phyloP scores from a whole-genome alignment of 176 grass and related monocot species.

The Avena atlantica region DNA sequence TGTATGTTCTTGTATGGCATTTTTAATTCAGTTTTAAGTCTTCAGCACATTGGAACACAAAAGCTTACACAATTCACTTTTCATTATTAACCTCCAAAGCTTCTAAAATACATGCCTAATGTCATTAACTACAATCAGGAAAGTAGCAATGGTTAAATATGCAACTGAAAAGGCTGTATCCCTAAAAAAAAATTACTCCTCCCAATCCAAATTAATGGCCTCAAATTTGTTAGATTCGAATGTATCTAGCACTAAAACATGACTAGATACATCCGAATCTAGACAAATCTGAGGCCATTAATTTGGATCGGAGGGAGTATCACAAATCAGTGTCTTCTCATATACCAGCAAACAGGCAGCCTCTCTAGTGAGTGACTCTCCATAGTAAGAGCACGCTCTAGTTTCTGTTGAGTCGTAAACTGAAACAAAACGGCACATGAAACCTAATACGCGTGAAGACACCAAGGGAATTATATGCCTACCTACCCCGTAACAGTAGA shows the following conservation, averaged over 20 bases:
- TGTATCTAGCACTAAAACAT: too few species aligned
- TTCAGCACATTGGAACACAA: not conserved
- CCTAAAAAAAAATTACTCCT: not conserved
- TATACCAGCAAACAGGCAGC: not conserved
- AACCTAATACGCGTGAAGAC: not conserved
- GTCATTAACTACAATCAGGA: not conserved
- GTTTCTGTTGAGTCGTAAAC: not conserved
- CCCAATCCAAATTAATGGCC: too few species aligned
- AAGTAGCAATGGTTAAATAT: not conserved
- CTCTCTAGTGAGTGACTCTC: not conserved
- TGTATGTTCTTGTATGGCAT: not conserved
- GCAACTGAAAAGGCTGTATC: constrained; percentile 17
- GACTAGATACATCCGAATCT: too few species aligned
- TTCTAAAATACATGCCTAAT: not conserved
- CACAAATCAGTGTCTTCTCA: not conserved
- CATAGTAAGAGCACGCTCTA: not conserved
- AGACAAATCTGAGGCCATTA: too few species aligned
- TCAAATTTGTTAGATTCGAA: too few species aligned
- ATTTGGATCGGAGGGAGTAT: not conserved
- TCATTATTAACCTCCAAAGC: not conserved
- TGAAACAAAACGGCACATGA: not conserved
- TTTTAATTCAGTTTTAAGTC: not conserved
- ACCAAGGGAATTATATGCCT: not conserved
- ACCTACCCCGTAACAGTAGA: not conserved
- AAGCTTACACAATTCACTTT: not conserved